These are phyloP conservation scores for Citrus maxima DNA, from an alignment of 345 rosid genomes.

Conservation along the genomic window DNA sequence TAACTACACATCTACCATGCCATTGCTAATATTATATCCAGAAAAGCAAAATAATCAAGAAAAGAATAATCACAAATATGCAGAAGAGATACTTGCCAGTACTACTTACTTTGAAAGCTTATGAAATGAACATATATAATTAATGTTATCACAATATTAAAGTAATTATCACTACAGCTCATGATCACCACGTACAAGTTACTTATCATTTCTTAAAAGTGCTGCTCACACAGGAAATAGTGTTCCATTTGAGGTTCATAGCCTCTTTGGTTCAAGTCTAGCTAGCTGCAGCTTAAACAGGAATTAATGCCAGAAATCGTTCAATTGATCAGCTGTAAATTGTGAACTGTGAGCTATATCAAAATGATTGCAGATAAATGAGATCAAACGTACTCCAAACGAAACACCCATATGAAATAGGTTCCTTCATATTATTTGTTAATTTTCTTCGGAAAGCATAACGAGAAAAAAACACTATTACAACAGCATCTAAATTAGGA, in stretches of 20 bases:
- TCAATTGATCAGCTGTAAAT: not conserved
- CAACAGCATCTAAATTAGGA: not conserved
- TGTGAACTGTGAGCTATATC: not conserved
- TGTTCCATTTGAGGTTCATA: not conserved
- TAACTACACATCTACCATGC: not conserved
- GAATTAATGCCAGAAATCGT: not conserved
- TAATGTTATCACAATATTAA: not conserved
- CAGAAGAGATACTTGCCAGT: not conserved
- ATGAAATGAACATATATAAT: not conserved
- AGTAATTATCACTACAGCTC: too few species aligned
- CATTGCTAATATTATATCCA: not conserved
- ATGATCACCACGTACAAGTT: not conserved
- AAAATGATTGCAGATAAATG: not conserved
- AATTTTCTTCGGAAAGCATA: not conserved
- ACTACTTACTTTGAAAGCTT: too few species aligned
- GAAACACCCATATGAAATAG: not conserved
- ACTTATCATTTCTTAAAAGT: not conserved
- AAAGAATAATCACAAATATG: not conserved
- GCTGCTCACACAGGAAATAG: not conserved
- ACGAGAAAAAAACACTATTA: not conserved
- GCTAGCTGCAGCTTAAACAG: not conserved
- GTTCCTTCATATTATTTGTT: not conserved
- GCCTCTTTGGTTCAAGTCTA: not conserved
- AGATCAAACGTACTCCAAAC: not conserved
- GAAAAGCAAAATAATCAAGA: not conserved